A percentile compares a stretch with the other conserved stretches of the same genome.
These are phyloP conservation scores for Neocucurbitaria cava DNA, from an alignment of 2,329 filamentous ascomycete genomes.

Conservation along the genomic window DNA sequence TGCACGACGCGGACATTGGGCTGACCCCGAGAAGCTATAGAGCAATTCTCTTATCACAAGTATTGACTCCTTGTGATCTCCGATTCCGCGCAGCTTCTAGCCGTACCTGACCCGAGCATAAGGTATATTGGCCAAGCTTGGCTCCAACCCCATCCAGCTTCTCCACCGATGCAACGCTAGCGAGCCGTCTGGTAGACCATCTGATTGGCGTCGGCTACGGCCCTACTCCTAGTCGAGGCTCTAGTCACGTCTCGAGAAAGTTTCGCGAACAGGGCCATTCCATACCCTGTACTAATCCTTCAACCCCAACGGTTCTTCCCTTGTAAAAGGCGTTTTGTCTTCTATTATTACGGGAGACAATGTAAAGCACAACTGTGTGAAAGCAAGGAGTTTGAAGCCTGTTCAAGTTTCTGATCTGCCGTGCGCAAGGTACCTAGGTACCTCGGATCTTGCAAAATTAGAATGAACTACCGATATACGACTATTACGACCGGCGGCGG, in stretches of 20 bases:
- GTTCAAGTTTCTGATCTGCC: not conserved
- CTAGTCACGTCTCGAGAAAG: not conserved
- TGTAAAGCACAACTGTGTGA: not conserved
- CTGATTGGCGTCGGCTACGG: slow-evolving; percentile 2
- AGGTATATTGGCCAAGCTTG: not conserved
- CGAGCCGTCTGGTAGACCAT: slow-evolving; percentile 1
- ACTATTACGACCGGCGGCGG: not conserved
- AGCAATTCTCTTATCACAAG: not conserved
- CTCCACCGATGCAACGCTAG: slow-evolving; percentile 7
- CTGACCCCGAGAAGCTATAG: not conserved
- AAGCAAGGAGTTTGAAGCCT: not conserved
- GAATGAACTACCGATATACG: not conserved
- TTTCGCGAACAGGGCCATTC: not conserved
- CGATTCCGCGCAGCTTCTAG: not conserved
- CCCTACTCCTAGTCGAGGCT: not conserved
- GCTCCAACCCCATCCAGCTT: slow-evolving; percentile 7
- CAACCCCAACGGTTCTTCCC: not conserved
- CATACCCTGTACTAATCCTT: not conserved
- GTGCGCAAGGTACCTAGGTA: no score
- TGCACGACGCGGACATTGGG: not conserved
- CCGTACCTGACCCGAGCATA: not conserved
- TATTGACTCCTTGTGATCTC: not conserved
- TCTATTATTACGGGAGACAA: not conserved
- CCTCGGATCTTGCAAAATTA: not conserved
- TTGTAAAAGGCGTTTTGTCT: not conserved